phyloP scores from a whole-genome alignment of 2,329 filamentous ascomycete species.

The Periconia macrospinosa region DNA sequence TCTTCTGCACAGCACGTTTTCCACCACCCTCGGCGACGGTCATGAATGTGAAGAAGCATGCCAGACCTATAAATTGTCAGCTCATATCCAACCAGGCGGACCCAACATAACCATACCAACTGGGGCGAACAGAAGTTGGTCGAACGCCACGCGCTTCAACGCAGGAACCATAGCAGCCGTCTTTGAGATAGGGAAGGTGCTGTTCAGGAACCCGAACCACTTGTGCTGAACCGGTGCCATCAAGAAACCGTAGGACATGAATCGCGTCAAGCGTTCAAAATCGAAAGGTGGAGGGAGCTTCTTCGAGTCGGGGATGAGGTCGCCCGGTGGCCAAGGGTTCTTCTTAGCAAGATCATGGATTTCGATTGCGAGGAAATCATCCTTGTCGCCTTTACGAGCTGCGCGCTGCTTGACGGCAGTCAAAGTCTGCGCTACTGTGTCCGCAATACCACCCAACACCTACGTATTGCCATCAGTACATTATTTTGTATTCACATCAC shows the following conservation, averaged over 20 bases:
- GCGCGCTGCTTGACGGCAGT: slow-evolving; percentile 76
- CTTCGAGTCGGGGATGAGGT: slow-evolving; percentile 66
- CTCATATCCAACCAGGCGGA: neutral
- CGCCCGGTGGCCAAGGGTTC: slow-evolving; percentile 66
- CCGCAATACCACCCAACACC: slow-evolving; percentile 87
- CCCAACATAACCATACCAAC: slow-evolving; percentile 60
- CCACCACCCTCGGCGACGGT: slow-evolving; percentile 92
- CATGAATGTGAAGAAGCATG: slow-evolving; percentile 93
- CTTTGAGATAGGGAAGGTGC: slow-evolving; percentile 82
- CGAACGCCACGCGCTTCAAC: slow-evolving; percentile 86
- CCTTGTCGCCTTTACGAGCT: slow-evolving; percentile 64
- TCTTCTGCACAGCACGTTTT: slow-evolving; percentile 73
- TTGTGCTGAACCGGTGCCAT: slow-evolving; percentile 96
- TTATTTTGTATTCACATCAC: neutral
- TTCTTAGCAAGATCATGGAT: slow-evolving; percentile 85
- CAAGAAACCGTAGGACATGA: slow-evolving; percentile 96
- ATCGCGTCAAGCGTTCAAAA: slow-evolving; percentile 89
- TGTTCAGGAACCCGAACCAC: slow-evolving; percentile 88
- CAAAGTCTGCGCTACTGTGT: slow-evolving; percentile 92
- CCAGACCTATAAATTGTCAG: slow-evolving; percentile 60
- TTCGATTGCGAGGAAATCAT: slow-evolving; percentile 80
- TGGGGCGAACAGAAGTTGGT: slow-evolving; percentile 92
- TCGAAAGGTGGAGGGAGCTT: slow-evolving; percentile 81
- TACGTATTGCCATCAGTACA: slow-evolving; percentile 5
- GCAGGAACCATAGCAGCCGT: slow-evolving; percentile 72